Percentiles rank a stretch among this genome's conserved stretches.
These are phyloP conservation scores for Fusarium humuli DNA, from an alignment of 2,329 filamentous ascomycete species.

Conservation along the genomic window DNA sequence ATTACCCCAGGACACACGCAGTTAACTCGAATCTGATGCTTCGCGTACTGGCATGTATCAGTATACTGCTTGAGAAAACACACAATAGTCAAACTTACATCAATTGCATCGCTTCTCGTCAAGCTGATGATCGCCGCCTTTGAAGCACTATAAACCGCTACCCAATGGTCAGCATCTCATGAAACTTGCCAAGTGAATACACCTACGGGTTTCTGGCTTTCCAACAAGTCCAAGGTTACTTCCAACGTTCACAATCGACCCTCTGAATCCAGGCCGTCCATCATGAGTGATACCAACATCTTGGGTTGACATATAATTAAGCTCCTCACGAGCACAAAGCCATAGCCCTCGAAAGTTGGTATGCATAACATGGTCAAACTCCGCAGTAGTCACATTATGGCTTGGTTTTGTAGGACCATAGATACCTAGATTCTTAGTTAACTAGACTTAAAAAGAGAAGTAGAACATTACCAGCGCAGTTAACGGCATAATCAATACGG, in stretches of 20 bases:
- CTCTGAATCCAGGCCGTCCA: constrained; percentile 53
- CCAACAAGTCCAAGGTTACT: constrained; percentile 58
- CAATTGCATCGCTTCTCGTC: constrained; percentile 60
- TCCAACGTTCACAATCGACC: constrained; percentile 60
- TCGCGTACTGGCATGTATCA: constrained; percentile 52
- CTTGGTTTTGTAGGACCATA: constrained; percentile 53
- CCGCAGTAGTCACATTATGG: constrained; percentile 49
- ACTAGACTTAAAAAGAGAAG: not conserved
- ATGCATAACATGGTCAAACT: constrained; percentile 57
- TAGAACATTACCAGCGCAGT: constrained; percentile 53
- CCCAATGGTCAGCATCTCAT: not conserved
- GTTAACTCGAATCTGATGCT: constrained; percentile 59
- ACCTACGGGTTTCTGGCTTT: constrained; percentile 55
- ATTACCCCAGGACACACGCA: constrained; percentile 60
- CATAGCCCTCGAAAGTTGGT: constrained; percentile 60
- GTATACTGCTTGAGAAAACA: not conserved
- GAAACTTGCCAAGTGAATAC: rapidly evolving
- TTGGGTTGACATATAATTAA: constrained; percentile 58
- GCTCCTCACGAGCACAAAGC: constrained; percentile 57
- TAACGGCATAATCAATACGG: constrained; percentile 60
- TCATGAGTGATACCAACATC: constrained; percentile 57
- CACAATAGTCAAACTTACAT: constrained; percentile 47
- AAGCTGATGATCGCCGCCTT: constrained; percentile 58
- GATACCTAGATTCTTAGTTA: constrained; percentile 47
- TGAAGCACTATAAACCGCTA: constrained; percentile 57